phyloP scores from a whole-genome alignment of 352 stramenopile genomes.

The Pythium coloratum region DNA sequence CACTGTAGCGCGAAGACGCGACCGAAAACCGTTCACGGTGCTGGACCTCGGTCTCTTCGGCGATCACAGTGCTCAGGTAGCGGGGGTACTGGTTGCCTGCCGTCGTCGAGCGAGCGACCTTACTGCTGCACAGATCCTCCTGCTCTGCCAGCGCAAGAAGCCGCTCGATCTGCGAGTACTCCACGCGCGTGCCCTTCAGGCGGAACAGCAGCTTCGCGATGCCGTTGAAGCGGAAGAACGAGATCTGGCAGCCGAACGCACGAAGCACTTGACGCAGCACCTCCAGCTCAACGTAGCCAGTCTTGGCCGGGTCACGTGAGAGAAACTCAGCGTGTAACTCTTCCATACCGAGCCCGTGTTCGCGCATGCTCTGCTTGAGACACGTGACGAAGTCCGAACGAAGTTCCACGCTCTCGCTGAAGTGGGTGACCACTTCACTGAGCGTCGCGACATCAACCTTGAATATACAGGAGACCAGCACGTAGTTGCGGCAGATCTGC shows the following conservation, averaged over 20 bases:
- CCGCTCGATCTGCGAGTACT: constrained; percentile 23
- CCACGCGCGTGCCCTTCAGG: constrained; percentile 14
- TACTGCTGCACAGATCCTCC: not conserved
- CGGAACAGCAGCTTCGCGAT: constrained; percentile 26
- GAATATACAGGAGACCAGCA: constrained; percentile 21
- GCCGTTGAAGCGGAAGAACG: constrained; percentile 30
- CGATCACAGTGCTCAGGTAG: constrained; percentile 8
- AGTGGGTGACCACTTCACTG: constrained; percentile 25
- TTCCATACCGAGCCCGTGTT: not conserved
- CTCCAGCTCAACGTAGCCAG: constrained; percentile 19
- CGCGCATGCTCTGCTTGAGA: constrained; percentile 18
- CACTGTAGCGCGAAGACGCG: constrained; percentile 11
- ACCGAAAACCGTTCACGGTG: constrained; percentile 1
- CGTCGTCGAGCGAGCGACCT: not conserved
- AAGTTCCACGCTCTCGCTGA: constrained; percentile 25
- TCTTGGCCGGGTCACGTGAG: not conserved
- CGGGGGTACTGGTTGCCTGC: constrained; percentile 7
- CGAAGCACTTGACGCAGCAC: constrained; percentile 18
- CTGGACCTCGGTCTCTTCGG: constrained; percentile 8
- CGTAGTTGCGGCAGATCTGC: constrained; percentile 24
- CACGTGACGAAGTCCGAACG: constrained; percentile 24
- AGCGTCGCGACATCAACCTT: constrained; percentile 20
- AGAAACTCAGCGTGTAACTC: constrained; percentile 11
- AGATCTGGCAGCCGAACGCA: constrained; percentile 20
- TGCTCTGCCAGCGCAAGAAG: constrained; percentile 14